Base-by-base conservation (phyloP, 1,284 basidiomycete genomes). In the Mycena citricolor region DNA sequence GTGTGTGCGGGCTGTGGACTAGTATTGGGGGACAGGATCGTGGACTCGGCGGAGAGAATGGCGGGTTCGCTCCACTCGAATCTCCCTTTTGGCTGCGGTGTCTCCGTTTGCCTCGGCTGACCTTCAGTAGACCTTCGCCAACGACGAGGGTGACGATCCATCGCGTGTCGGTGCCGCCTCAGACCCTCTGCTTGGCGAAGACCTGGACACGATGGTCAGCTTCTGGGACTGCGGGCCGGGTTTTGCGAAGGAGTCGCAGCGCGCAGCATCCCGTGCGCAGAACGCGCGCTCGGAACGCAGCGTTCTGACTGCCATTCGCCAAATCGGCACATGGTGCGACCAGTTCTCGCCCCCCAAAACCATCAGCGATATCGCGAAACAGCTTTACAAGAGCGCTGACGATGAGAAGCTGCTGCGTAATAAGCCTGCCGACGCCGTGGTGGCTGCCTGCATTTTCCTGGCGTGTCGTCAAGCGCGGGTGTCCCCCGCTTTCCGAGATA, bases 41-140 rank as follows among this genome's bases (percentile, higher is more conserved):
- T 99, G 32, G 97, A 99, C 67, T 98, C 97, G n/a, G 22, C 77
- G 97, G 60, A 94, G 90, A 69, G 97, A 99, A 83, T 99, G 91
- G 88, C 77, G 89, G 71, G 89, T 91, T 74, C 76, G 87, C 82
- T 16, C n/a, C 19, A 39, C 42, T 34, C 45, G 32, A 26, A 41
- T 48, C 52, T 46, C 35, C 54, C 47, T 49, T 26, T 43, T 50
- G 36, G 48, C 47, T 37, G 44, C 46, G 55, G 44, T 41, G 49
- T 42, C 36, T 23, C 56, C 39, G n/a, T n/a, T n/a, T n/a, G n/a
- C n/a, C n/a, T n/a, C n/a, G n/a, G n/a, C n/a, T n/a, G n/a, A n/a
- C n/a, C n/a, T n/a, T n/a, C n/a, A n/a, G n/a, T 77, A 97, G 86
- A 99, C 97, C 46, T 99, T 99, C 67, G 97, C 97, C 56, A 97